Base-by-base conservation (phyloP, 2,329 filamentous ascomycete species). In the Monilinia polystroma region DNA sequence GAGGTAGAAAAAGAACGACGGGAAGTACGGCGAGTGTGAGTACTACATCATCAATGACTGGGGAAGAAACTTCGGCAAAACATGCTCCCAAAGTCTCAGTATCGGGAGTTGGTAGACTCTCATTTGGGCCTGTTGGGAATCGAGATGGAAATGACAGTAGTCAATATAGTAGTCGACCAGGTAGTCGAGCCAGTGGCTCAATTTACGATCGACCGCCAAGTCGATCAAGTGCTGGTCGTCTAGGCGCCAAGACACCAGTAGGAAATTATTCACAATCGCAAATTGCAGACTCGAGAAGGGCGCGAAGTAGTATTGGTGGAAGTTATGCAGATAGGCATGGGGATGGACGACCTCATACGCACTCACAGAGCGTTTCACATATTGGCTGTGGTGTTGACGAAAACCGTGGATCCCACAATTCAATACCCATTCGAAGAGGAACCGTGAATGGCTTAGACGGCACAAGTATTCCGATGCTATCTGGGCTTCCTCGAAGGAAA, bases 1-100 rank as follows among this genome's bases (percentile, higher is more conserved):
- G 92, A 63, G 88, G 87, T 73, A 85, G 86, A 71, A 91, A 92
- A 79, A 87, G 90, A 67, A 85, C 85, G 11, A 81, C 83, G 20
- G 88, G 86, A 63, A 80, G 71, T 74, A 76, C 80, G 32, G 68
- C 70, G 12, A 76, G 75, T 47, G 70, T 57, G 8, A 65, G 63
- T 35, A 65, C 63, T 10, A 59, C 63, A 59, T 71, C 74, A 18
- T 74, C 74, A 20, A 63, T 70, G 56, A 70, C 68, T n/a, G 67
- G 64, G 32, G 70, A 72, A 45, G 74, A 76, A 23, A 76, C 78
- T 6, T 75, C 77, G 5, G 69, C 73, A 62, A 84, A 80, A 74
- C 85, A 88, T 73, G 79, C 85, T 41, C 80, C 85, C 23, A 81
- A 86, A 68, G 81, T 88, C 69, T 88, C 86, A 69, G 84, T 84